Conservation (phyloP, 495 filamentous ascomycete genomes). For the Xylaria grammica region DNA sequence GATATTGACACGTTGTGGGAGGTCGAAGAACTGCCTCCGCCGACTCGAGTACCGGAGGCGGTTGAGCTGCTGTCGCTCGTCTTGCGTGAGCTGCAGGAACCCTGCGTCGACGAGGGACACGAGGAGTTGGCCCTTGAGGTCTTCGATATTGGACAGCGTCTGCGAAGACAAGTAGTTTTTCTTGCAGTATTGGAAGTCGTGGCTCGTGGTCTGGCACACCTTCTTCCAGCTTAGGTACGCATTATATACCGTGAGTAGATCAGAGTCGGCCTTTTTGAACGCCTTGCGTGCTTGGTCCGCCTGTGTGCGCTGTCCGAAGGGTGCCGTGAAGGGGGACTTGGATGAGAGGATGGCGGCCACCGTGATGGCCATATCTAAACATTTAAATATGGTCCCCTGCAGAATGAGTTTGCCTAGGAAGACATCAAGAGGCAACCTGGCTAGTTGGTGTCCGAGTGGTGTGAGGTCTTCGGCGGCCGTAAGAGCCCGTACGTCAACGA, state of each 20-base stretch:
- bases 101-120: constrained; percentile 81
- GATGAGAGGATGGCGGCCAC: constrained; percentile 92
- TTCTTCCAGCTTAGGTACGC: constrained; percentile 89
- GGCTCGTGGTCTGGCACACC: constrained; percentile 65
- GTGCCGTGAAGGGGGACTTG: constrained; percentile 89
- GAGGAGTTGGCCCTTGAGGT: constrained; percentile 88
- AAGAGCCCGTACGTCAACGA: constrained; percentile 91
- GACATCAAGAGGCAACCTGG: constrained; percentile 88
- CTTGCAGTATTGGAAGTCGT: constrained; percentile 84
- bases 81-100: constrained; percentile 71
- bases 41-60: constrained; percentile 54
- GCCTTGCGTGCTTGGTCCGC: constrained; percentile 75
- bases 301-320: constrained; percentile 79
- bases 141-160: constrained; percentile 87
- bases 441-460: constrained; percentile 81
- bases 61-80: constrained; percentile 70
- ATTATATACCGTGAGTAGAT: constrained; percentile 90
- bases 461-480: constrained; percentile 83
- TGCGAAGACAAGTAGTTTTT: constrained; percentile 89
- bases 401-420: constrained; percentile 93
- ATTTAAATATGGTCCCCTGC: constrained; percentile 81
- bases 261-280: constrained; percentile 87
- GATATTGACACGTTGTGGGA: constrained; percentile 72
- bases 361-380: constrained; percentile 86
- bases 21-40: constrained; percentile 75